These are phyloP conservation scores for Colletotrichum higginsianum DNA, from an alignment of 2,329 filamentous ascomycete genomes.

Conservation along the genomic window DNA sequence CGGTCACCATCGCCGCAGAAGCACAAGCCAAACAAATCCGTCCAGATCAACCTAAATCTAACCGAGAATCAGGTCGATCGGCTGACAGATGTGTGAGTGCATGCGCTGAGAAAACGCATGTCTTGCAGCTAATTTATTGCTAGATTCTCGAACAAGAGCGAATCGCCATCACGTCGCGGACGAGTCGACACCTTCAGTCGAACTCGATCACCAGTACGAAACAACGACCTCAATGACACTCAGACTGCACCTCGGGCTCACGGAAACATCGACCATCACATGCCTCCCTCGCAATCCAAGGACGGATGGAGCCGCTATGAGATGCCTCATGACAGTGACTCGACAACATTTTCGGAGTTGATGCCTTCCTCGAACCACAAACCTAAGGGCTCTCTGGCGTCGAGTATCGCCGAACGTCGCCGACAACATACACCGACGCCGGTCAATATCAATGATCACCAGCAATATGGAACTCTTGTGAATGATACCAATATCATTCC, in stretches of 20 bases:
- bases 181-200: constrained; percentile 43
- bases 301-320: constrained; percentile 1
- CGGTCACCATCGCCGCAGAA: constrained; percentile 55
- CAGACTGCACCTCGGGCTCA: constrained; percentile 13
- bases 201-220: constrained; percentile 44
- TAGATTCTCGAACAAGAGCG: constrained; percentile 54
- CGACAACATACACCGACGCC: constrained; percentile 25
- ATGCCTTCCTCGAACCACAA: constrained; percentile 30
- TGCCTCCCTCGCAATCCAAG: not conserved
- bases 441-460: constrained; percentile 26
- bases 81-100: constrained; percentile 61
- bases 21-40: constrained; percentile 53
- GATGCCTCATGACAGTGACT: constrained; percentile 19
- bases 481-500: constrained; percentile 2
- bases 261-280: not conserved
- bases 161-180: constrained; percentile 46
- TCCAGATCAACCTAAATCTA: constrained; percentile 64
- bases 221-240: constrained; percentile 27
- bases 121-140: constrained; percentile 32
- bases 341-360: constrained; percentile 38
- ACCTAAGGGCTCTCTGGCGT: constrained; percentile 27
- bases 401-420: constrained; percentile 39
- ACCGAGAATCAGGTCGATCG: constrained; percentile 65
- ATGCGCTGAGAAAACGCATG: not conserved
- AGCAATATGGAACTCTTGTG: constrained; percentile 33